Conservation (phyloP, 805 yeast species). For the Sugiyamaella smithiae region DNA sequence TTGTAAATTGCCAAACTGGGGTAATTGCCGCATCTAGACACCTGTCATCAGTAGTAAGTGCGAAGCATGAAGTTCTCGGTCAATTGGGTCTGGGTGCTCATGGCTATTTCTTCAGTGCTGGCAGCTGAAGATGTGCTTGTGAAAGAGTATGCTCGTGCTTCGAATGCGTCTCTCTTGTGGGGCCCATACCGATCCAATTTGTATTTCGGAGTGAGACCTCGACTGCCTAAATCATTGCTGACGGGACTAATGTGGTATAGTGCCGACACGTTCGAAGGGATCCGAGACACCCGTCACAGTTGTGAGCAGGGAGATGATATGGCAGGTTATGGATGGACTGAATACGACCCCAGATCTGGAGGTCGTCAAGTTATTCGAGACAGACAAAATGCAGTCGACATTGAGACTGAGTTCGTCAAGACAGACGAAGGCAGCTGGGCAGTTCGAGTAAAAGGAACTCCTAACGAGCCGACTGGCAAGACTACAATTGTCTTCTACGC, state of each 20-base stretch:
- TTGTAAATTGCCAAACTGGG: too few species aligned
- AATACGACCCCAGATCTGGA: constrained; percentile 83
- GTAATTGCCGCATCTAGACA: background rate
- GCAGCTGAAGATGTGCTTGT: constrained; percentile 1
- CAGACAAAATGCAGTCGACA: constrained; percentile 54
- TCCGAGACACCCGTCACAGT: constrained; percentile 62
- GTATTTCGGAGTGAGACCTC: constrained; percentile 82
- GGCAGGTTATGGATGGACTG: constrained; percentile 78
- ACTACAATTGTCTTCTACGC: constrained; percentile 75
- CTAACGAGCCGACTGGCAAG: constrained; percentile 44
- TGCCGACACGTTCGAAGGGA: constrained; percentile 52
- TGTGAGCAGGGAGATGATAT: constrained; percentile 72
- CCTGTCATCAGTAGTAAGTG: too few species aligned
- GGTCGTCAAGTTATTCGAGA: constrained; percentile 79
- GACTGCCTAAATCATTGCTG: constrained; percentile 69
- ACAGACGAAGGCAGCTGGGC: constrained; percentile 74
- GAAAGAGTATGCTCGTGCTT: constrained; percentile 35
- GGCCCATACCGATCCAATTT: constrained; percentile 89
- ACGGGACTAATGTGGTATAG: constrained; percentile 90
- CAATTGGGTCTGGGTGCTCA: background rate
- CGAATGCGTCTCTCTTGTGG: constrained; percentile 66
- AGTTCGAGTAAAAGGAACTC: constrained; percentile 62
- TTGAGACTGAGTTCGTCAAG: constrained; percentile 76
- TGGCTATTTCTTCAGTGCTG: background rate
- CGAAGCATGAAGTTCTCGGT: background rate